Base-by-base conservation (phyloP, 352 stramenopile species). In the Phytophthora podocarpi region DNA sequence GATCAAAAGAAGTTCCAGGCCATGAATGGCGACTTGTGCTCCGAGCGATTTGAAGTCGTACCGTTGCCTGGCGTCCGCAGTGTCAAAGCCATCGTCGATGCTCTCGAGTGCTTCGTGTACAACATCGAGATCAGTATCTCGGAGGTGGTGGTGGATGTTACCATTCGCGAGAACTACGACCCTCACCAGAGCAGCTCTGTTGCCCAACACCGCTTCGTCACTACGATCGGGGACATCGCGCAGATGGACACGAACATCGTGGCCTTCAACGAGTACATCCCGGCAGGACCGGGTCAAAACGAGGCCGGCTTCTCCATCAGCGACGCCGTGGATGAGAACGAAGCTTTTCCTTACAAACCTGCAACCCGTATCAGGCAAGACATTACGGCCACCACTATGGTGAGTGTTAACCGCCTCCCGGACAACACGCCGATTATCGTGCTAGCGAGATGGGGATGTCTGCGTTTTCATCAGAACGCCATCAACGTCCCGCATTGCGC, bases 51-150 rank as follows among this genome's bases (percentile, higher is more conserved):
- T 41, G 69, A 84, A 52, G 47, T 80, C 5, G 71, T 67, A n/a
- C 72, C 78, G 30, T 71, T 87, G 46, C 59, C 54, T 5, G 64
- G 41, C 0, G 21, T 67, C 11, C 32, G 24, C 12, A 67, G 40
- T 39, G 30, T 74, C 54, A 71, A 71, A 37, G 42, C 61, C n/a
- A 64, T 80, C 5, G 72, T 82, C 47, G 67, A 85, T 45, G 63
- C 67, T 16, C 62, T 82, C 4, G 47, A 71, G 12, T 62, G 71
- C 36, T 87, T 82, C 35, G 58, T 72, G 32, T 68, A 59, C 53
- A 82, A 78, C 48, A 66, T 85, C 27, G 76, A 85, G 57, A 76
- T 85, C 42, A 74, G 61, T 49, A 66, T 81, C 7, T 79, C 72
- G 5, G 75, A 84, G 32, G 42, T 67, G 9, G 39, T 78, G 28